Conservation (phyloP, 345 rosid species). For the Eucalyptus pumila region DNA sequence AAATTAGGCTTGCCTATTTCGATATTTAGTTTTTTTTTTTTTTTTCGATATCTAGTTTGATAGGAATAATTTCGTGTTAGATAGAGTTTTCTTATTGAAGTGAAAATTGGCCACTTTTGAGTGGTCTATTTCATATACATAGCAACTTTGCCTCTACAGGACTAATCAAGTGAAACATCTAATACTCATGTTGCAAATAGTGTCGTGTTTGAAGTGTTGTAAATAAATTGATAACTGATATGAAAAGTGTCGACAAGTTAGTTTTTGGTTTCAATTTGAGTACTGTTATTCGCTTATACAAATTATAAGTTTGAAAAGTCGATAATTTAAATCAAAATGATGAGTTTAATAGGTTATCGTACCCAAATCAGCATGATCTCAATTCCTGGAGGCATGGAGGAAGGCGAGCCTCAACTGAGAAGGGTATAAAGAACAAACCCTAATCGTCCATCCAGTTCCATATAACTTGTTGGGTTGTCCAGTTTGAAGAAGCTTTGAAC, state of each 20-base stretch:
- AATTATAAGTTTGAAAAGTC: neutral
- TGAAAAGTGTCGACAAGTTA: neutral
- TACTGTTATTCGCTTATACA: neutral
- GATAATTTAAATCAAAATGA: neutral
- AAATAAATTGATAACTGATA: neutral
- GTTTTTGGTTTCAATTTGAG: neutral
- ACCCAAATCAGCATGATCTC: too few relatives aligned
- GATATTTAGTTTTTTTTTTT: neutral
- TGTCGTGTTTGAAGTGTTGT: neutral
- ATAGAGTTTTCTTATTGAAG: neutral
- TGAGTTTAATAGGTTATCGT: neutral
- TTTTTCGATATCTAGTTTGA: neutral
- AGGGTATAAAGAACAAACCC: rapidly evolving
- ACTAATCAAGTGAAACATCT: neutral
- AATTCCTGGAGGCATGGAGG: too few relatives aligned
- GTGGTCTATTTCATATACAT: neutral
- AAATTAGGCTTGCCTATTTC: neutral
- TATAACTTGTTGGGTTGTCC: too few relatives aligned
- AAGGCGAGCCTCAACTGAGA: too few relatives aligned
- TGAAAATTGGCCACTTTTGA: neutral
- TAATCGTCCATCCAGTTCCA: too few relatives aligned
- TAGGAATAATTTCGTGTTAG: neutral
- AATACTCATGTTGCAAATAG: neutral
- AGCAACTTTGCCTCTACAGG: neutral
- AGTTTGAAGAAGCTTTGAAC: too few relatives aligned